Evolutionary conservation across 805 yeast genomes (phyloP), one percentile per base, ranked within the genome.

Genomic region (Teunomyces pallodes): DNA sequence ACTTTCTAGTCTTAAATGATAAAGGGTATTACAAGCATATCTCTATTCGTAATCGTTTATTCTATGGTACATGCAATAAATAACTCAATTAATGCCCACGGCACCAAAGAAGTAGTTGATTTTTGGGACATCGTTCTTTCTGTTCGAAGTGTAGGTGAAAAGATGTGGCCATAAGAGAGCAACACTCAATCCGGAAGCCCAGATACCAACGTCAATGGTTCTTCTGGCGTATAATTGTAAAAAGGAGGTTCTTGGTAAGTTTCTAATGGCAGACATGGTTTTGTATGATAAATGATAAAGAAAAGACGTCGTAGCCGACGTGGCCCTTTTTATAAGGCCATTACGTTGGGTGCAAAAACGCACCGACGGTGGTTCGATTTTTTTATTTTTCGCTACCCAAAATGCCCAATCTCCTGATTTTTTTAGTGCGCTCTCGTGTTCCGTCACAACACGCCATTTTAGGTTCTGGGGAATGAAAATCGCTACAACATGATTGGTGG

Each of bases 151-250:
- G 12, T 52, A 54, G 33, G 59, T 60, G 55, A 53, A 53, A 14
- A 58, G 53, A 43, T 68, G 73, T 5, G 76, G 75, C 74, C 75
- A 69, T 30, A 64, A 65, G 46, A 72, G 59, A 52, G 70, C 64
- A 33, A 53, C 31, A 2, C 54, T 57, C 20, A 71, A 46, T 7
- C 67, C 64, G 17, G 57, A 48, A n/a, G 60, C 69, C 75, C 75
- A 69, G 3, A 50, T 49, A 12, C 51, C 60, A 33, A 70, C 32
- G 12, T 43, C 48, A 3, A 74, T 75, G 3, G 64, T 36, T 57
- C 74, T 65, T 53, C 66, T 56, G 9, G 58, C 53, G 43, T 53
- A 54, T 43, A 67, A 57, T 29, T 48, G 47, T 29, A 46, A 30
- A 61, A 56, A 62, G 12, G 69, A 47, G 40, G 66, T 59, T 45